Percentiles rank a stretch among this genome's conserved stretches.
Evolutionary conservation across 2,329 filamentous ascomycete species (phyloP).

Genomic region (Fusarium floridanum): DNA sequence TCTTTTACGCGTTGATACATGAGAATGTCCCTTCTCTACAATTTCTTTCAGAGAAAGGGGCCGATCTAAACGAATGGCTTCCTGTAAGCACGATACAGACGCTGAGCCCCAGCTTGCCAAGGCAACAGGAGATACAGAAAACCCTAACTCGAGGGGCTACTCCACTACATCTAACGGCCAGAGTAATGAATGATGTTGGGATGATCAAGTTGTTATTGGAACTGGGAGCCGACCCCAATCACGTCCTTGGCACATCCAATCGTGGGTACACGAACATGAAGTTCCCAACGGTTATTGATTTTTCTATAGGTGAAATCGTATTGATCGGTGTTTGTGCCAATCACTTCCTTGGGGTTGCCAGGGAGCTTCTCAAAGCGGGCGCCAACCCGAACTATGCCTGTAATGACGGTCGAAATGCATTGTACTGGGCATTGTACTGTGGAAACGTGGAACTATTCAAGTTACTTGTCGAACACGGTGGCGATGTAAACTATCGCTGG

Average conservation of each 20-base stretch:
- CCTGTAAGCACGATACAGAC: background rate
- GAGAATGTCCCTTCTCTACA: background rate
- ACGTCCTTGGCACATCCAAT: background rate
- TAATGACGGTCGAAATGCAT: background rate
- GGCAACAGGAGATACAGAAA: background rate
- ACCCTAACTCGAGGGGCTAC: background rate
- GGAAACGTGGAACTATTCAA: background rate
- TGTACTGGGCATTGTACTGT: background rate
- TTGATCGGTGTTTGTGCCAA: background rate
- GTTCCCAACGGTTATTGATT: background rate
- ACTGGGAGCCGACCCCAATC: background rate
- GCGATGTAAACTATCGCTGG: background rate
- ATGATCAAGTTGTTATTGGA: background rate
- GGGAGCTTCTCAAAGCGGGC: background rate
- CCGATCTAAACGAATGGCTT: background rate
- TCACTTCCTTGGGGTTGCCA: background rate
- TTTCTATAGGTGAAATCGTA: background rate
- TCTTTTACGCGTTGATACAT: background rate
- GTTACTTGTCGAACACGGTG: background rate
- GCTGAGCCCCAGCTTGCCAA: background rate
- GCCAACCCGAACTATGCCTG: background rate
- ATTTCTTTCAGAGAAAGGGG: background rate
- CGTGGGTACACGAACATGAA: background rate
- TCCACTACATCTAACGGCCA: background rate
- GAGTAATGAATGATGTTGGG: background rate